phyloP scores from a whole-genome alignment of 139 green algal genomes.

The Chlorella sp. region DNA sequence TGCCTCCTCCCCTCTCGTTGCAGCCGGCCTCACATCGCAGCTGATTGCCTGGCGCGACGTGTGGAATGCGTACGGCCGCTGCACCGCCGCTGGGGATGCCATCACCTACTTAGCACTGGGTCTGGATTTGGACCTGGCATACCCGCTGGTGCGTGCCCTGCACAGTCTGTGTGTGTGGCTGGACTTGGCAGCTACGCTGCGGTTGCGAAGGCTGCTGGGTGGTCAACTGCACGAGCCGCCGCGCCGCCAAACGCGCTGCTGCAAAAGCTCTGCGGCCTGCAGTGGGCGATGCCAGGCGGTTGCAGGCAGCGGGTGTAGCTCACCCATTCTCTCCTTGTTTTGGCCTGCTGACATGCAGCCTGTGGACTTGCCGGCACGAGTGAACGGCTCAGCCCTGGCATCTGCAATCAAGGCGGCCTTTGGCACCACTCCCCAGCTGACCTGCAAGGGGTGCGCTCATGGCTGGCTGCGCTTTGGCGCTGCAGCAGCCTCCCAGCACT shows the following conservation, averaged over 20 bases:
- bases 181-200: no score
- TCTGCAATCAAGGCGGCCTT: background rate
- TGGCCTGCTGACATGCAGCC: background rate
- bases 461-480: no score
- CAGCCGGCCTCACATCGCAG: conserved; percentile 3
- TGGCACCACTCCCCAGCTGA: background rate
- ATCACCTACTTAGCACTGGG: background rate
- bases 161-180: no score
- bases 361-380: background rate
- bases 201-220: no score
- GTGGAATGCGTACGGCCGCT: conserved; percentile 5
- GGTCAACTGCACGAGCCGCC: no score
- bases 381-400: background rate
- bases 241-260: no score
- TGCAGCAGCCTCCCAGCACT: no score
- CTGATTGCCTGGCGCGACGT: background rate
- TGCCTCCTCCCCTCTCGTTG: background rate
- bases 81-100: background rate
- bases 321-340: background rate
- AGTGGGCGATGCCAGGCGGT: no score
- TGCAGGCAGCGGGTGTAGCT: no score
- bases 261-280: no score
- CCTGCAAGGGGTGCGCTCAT: background rate
- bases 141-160: conserved; percentile 10
- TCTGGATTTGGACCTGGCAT: background rate